Evolutionary conservation across 2,329 filamentous ascomycete genomes (phyloP), one percentile per base, ranked within the genome.

Genomic region (Tolypocladium guangdongense): DNA sequence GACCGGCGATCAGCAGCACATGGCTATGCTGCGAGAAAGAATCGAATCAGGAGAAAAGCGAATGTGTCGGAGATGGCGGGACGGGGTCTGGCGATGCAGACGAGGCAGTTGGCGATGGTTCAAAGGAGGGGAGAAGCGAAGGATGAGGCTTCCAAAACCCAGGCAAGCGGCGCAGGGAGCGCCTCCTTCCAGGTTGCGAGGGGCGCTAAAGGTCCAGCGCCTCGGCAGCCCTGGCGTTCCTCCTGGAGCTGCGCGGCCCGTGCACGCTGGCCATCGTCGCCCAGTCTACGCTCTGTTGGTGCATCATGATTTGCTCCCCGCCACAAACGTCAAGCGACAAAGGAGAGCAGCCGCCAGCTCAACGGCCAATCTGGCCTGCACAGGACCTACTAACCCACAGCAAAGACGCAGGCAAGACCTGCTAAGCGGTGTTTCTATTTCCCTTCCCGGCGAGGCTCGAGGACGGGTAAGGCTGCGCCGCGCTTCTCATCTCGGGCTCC

Each of bases 351-450:
- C 60, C 57, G 57, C 55, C 27, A 27, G 50, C 62, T 60, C 62
- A 54, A 56, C 61, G 60, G 62, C 59, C 66, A 65, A 62, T 62
- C 58, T 59, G 67, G 66, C 66, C 64, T 55, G 36, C 22, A 33
- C 16, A 27, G 33, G 8, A 6, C 55, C 45, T 67, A 69, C 66
- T 70, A 68, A 69, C 65, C 58, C 57, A 58, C 51, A 63, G 59
- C 55, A 61, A 35, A 38, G 12, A 14, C 38, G 36, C 32, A 36
- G 39, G 46, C 52, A 33, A 49, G 30, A 46, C n/a, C 36, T 27
- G 7, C 3, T 11, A 3, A 4, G 27, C n/a, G 27, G 43, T 18
- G 32, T 10, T 38, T 18, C 18, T 7, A 4, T 6, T 33, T 20
- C 10, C 30, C 22, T 24, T 7, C 33, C 46, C 11, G 30, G 27